Evolutionary conservation across 2,329 filamentous ascomycete species (phyloP), one percentile per base, ranked within the genome.

Genomic region (Cladosporium sp.): DNA sequence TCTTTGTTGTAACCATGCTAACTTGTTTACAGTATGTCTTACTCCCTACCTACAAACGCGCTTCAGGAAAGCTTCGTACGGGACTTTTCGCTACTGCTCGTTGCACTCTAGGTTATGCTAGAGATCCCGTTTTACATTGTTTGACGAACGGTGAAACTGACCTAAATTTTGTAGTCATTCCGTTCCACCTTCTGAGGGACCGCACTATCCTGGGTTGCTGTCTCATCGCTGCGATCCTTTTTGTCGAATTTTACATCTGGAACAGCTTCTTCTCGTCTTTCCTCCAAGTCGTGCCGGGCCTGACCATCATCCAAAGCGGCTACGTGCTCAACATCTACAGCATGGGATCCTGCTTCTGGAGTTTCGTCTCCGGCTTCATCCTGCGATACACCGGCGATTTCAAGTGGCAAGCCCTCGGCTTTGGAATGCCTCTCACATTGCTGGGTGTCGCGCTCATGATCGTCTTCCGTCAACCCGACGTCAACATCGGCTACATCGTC

Each of bases 161-260:
- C n/a, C n/a, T n/a, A n/a, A n/a, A n/a, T n/a, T n/a, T n/a, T n/a
- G n/a, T n/a, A n/a, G n/a, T 82, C 70, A 67, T 82, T 1, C 77
- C 79, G 0, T 84, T 78, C 78, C 70, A 80, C n/a, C 75, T 84
- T 34, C 78, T 86, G 63, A 79, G 75, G 63, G 76, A 83, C 49
- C 78, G 80, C 18, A 85, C 83, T 2, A 80, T 85, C 16, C 67
- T 84, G 5, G 84, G 84, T 3, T 82, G 85, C 2, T 86, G 82
- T 65, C 64, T 84, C 5, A 74, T 86, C 1, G 79, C 82, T 39
- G 78, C 79, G 21, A 74, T 75, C 28, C 71, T 70, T 34, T 70
- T 70, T 26, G 65, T 76, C 26, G 65, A 69, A 1, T 77, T 71
- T 63, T 73, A 69, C 67, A 73, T 72, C 70, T 81, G 78, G 79